Evolutionary conservation across 345 rosid genomes (phyloP).

Genomic region (Brassica juncea): DNA sequence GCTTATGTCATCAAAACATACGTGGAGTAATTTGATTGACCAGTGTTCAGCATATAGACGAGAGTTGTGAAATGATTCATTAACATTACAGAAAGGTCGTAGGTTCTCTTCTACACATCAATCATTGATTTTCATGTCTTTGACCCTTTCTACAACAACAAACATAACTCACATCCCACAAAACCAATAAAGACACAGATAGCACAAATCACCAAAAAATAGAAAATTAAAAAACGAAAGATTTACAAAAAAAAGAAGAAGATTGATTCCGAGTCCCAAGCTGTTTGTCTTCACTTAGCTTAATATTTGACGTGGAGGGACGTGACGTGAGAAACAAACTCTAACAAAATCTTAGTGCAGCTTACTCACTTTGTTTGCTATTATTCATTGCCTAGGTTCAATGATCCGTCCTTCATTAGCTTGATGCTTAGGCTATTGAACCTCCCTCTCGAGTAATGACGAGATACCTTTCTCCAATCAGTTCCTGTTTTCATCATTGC

Average conservation of each 20-base stretch:
- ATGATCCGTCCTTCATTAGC: conserved; percentile 95
- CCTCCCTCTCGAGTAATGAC: conserved; percentile 98
- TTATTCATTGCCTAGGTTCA: conserved; percentile 70
- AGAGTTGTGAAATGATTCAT: neutral
- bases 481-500: conserved; percentile 99
- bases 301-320: conserved; percentile 21
- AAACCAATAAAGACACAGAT: conserved; percentile 23
- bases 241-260: conserved; percentile 34
- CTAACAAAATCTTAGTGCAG: conserved; percentile 26
- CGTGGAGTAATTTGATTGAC: too few species aligned
- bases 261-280: conserved; percentile 17
- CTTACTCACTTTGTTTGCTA: conserved; percentile 31
- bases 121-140: conserved; percentile 32
- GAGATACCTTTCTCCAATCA: conserved; percentile 99
- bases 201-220: conserved; percentile 30
- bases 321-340: conserved; percentile 25
- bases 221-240: conserved; percentile 13
- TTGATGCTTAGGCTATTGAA: conserved; percentile 97
- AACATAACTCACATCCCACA: conserved; percentile 35
- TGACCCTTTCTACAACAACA: conserved; percentile 31
- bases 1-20: too few species aligned
- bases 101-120: conserved; percentile 31
- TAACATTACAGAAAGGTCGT: conserved; percentile 32
- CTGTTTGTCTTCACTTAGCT: neutral
- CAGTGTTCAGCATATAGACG: neutral